Evolutionary conservation across 2,329 filamentous ascomycete genomes (phyloP), one percentile per base, ranked within the genome.

Genomic region (Lachnum nothofagi): DNA sequence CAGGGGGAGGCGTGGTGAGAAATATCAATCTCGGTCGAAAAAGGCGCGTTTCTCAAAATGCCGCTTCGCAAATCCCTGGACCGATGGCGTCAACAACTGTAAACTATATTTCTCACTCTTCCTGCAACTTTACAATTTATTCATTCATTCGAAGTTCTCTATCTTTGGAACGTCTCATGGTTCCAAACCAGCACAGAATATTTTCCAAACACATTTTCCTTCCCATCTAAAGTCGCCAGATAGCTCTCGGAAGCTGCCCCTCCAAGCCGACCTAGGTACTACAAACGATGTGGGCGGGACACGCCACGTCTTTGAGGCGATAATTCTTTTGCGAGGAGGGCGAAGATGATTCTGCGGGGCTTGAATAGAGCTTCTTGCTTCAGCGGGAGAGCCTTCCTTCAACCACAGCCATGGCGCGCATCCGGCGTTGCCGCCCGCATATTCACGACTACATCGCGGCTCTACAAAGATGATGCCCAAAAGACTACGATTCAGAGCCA

Each of bases 331-430:
- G 35, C 19, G 41, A 45, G 33, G 39, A 47, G 46, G 20, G 38
- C 44, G 42, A 60, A 43, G 7, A 66, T 65, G 63, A 62, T 65
- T 27, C 25, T 61, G 37, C 56, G 59, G 48, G 55, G 48, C 48
- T 52, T 65, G 27, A 42, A 54, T 20, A 54, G 55, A 61, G 58
- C 58, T 58, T 55, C 58, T 44, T 64, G 60, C 58, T 57, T 57
- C 34, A 49, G 40, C 37, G 52, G 51, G 47, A 61, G 59, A 59
- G 51, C 51, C 45, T 48, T 53, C 14, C 25, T 56, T 9, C 54
- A 49, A 39, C 48, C 53, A 7, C 54, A 54, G 49, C 49, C 35
- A 63, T 61, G 62, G 55, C 48, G 24, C 22, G 44, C 51, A 46
- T 43, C 53, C 8, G 34, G 53, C 23, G 35, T 58, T 22, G 53